phyloP scores from a whole-genome alignment of 768 basidiomycete genomes.

The Suillus lakei region DNA sequence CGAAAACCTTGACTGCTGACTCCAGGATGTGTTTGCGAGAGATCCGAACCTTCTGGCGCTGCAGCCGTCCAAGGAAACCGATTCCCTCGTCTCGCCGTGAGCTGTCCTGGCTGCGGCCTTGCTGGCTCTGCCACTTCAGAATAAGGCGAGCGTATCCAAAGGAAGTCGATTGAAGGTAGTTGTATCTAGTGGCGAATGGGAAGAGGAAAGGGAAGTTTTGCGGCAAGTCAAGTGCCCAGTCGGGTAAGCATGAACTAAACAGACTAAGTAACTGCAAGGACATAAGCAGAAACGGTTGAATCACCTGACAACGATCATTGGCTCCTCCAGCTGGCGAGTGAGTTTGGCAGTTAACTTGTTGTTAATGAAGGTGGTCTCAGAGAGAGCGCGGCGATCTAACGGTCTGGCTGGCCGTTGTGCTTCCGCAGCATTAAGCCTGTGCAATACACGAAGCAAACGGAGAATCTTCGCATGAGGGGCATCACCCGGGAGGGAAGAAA shows the following conservation, averaged over 20 bases:
- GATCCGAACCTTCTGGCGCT: slow-evolving; percentile 96
- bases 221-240: slow-evolving; percentile 96
- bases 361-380: slow-evolving; percentile 91
- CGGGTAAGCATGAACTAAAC: slow-evolving; percentile 88
- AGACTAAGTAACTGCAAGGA: slow-evolving; percentile 5
- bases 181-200: slow-evolving; percentile 97
- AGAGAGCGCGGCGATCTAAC: slow-evolving; percentile 59
- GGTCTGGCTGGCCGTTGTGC: slow-evolving; percentile 57
- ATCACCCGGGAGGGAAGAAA: slow-evolving; percentile 84
- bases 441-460: slow-evolving; percentile 84
- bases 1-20: slow-evolving; percentile 95
- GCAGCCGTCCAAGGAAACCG: slow-evolving; percentile 89
- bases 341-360: slow-evolving; percentile 98
- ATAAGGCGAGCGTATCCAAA: slow-evolving; percentile 98
- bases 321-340: slow-evolving; percentile 96
- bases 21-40: slow-evolving; percentile 94
- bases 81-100: slow-evolving; percentile 89
- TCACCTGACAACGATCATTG: slow-evolving; percentile 98
- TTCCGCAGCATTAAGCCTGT: slow-evolving; percentile 80
- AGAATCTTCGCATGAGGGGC: slow-evolving; percentile 90
- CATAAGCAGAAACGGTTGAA: slow-evolving; percentile 19
- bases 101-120: slow-evolving; percentile 75
- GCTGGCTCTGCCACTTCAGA: slow-evolving; percentile 92
- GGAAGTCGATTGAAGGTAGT: slow-evolving; percentile 96
- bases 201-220: slow-evolving; percentile 98